Evolutionary conservation across 208 protist species (phyloP).

Genomic region (Trypanosoma grayi): DNA sequence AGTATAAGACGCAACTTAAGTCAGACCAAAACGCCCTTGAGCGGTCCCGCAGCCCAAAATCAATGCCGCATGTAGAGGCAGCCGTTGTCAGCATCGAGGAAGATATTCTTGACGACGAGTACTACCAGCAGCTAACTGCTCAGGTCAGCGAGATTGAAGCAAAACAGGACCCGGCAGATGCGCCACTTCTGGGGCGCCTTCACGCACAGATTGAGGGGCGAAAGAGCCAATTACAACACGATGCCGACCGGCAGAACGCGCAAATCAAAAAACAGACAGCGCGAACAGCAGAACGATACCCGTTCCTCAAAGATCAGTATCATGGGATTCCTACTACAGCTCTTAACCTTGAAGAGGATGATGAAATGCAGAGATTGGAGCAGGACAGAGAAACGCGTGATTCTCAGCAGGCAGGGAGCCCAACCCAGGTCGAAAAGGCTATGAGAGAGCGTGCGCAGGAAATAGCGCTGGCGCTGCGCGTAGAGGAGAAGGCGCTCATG

Average conservation of each 20-base stretch:
- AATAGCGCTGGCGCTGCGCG: background rate
- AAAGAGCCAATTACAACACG: constrained; percentile 1
- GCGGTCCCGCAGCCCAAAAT: background rate
- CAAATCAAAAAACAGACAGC: constrained; percentile 14
- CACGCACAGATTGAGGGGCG: constrained; percentile 1
- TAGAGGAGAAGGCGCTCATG: constrained; percentile 8
- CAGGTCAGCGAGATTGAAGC: background rate
- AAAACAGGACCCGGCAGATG: background rate
- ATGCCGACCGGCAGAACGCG: background rate
- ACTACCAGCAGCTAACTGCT: constrained; percentile 6
- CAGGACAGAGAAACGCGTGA: background rate
- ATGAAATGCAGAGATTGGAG: background rate
- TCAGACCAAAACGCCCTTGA: background rate
- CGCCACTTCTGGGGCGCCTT: background rate
- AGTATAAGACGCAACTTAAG: background rate
- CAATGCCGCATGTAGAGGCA: background rate
- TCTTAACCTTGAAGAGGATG: constrained; percentile 50
- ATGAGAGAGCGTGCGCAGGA: background rate
- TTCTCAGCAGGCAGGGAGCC: background rate
- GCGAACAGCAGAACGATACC: constrained; percentile 13
- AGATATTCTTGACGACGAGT: constrained; percentile 12
- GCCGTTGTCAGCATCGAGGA: constrained; percentile 3
- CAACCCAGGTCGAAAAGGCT: background rate
- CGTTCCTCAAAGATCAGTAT: background rate
- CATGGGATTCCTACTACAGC: background rate